Percentiles rank a stretch among this genome's conserved stretches.
phyloP scores from a whole-genome alignment of 2,329 filamentous ascomycete species.

The Coccinonectria pachysandricola region DNA sequence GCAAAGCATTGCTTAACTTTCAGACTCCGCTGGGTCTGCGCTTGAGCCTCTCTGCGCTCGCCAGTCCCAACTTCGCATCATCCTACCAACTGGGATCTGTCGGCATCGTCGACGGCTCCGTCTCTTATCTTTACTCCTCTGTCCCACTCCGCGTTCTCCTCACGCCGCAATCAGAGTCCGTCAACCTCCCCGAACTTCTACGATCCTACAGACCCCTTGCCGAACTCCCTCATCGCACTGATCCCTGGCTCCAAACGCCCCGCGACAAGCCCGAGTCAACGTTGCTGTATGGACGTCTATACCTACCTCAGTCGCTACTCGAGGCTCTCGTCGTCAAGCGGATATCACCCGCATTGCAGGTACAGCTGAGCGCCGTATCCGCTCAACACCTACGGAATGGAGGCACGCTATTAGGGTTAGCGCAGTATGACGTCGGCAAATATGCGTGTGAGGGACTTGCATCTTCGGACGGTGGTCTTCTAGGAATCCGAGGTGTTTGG shows the following conservation, averaged over 20 bases:
- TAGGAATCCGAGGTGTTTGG: constrained; percentile 83
- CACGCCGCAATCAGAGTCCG: constrained; percentile 57
- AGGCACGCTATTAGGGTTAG: constrained; percentile 61
- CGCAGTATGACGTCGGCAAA: constrained; percentile 76
- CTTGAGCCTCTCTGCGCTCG: constrained; percentile 81
- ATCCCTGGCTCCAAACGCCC: constrained; percentile 13
- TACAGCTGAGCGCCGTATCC: constrained; percentile 73
- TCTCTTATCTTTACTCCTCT: constrained; percentile 93
- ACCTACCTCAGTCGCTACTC: constrained; percentile 73
- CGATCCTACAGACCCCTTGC: constrained; percentile 73
- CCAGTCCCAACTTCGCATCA: constrained; percentile 86
- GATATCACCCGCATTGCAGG: constrained; percentile 64
- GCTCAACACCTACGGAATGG: constrained; percentile 61
- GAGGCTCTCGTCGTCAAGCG: constrained; percentile 78
- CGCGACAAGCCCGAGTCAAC: constrained; percentile 34
- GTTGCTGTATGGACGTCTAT: constrained; percentile 67
- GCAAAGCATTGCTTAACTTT: constrained; percentile 79
- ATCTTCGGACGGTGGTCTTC: constrained; percentile 80
- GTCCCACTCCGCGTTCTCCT: constrained; percentile 59
- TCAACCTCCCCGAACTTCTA: constrained; percentile 69
- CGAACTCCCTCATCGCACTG: constrained; percentile 37
- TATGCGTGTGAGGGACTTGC: constrained; percentile 86
- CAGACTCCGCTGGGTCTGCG: constrained; percentile 74
- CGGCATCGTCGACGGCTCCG: constrained; percentile 88
- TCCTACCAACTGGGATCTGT: constrained; percentile 86